Percentiles rank a stretch among this genome's conserved stretches.
Conservation (phyloP, 306 rosid genomes). For the Nissolia schottii region DNA sequence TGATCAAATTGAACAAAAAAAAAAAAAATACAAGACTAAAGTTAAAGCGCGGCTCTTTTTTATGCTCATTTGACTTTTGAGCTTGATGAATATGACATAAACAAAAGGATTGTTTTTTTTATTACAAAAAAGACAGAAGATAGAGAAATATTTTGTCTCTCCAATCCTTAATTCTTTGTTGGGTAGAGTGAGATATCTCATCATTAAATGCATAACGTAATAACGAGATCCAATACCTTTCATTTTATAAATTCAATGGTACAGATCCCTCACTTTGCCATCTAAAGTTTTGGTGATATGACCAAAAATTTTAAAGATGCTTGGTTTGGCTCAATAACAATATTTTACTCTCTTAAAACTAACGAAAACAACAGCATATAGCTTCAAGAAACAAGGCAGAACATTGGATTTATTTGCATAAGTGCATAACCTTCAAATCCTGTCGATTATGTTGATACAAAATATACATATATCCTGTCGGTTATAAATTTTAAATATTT, state of each 20-base stretch:
- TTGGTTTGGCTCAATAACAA: neutral
- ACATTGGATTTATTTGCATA: neutral
- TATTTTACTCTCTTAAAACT: neutral
- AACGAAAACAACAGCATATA: neutral
- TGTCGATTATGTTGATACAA: neutral
- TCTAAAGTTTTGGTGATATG: too few species aligned
- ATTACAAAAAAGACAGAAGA: too few species aligned
- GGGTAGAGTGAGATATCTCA: too few species aligned
- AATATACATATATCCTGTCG: neutral
- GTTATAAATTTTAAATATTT: neutral
- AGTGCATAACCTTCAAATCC: neutral
- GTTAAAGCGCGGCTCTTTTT: neutral
- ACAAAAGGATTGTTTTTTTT: too few species aligned
- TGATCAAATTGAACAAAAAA: neutral
- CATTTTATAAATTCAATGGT: too few species aligned
- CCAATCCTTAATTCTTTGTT: too few species aligned
- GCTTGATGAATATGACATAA: neutral
- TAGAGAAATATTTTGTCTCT: too few species aligned
- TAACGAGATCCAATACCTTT: too few species aligned
- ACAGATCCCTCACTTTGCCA: too few species aligned
- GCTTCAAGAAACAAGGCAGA: neutral
- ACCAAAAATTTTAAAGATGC: neutral
- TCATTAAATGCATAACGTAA: too few species aligned
- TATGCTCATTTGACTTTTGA: neutral
- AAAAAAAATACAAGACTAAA: too few species aligned